Base-by-base conservation (phyloP, 2,329 filamentous ascomycete genomes). In the Leptographium flavum region DNA sequence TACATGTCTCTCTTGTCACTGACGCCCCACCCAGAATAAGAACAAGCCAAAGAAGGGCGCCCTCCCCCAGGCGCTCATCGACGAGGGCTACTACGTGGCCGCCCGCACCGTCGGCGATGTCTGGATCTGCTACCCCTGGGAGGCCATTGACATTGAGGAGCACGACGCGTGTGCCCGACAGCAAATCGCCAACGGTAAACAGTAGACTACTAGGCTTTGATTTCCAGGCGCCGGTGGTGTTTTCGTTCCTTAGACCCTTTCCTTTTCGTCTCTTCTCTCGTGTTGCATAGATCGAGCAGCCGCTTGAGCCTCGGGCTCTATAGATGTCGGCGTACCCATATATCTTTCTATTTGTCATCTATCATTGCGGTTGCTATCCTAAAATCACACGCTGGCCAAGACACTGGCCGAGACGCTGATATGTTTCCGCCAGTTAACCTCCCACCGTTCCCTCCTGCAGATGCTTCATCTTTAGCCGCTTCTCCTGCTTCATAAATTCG, bases 61-160 rank as follows among this genome's bases (percentile, higher is more conserved):
- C 19, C 71, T 98, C 46, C 88, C 92, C 11, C 58, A 76, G 19
- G 79, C 87, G 32, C 87, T 96, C 75, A 70, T 90, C 52, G 66
- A 72, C 35, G 66, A 79, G 45, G 74, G 75, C 47, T 73, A 82
- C 56, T 98, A 98, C 66, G 65, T 83, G 54, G 92, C 92, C 21
- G 87, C 92, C 21, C 71, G 82, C 59, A 96, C 90, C 6, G 84
- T 93, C 28, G 76, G 75, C n/a, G 90, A 98, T 65, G 81, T 87
- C 53, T 98, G 92, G 92, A 96, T 96, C 62, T 93, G 87, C 73
- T 98, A 98, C 67, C 92, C 92, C 15, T 98, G 92, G 92, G 92
- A 96, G 69, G 92, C 92, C 37, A 82, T 67, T 30, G 85, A 95
- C 60, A 95, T 96, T 58, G 87, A 94, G 25, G 85, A 88, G 72